These are phyloP conservation scores for Macadamia tetraphylla DNA, from an alignment of 164 flowering plant species.

Conservation along the genomic window DNA sequence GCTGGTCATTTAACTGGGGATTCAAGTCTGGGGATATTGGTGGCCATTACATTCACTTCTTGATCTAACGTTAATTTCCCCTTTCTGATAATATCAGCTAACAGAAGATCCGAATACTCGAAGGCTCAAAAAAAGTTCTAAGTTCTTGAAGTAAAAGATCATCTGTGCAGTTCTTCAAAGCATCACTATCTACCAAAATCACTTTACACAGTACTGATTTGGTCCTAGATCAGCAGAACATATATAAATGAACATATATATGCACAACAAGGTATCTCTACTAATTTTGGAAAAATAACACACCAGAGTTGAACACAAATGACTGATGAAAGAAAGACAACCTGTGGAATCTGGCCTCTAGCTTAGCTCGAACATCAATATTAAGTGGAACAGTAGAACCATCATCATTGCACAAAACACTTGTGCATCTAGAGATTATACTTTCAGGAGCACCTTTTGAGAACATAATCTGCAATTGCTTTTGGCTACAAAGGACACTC, in stretches of 20 bases:
- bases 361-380: slow-evolving; percentile 46
- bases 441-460: slow-evolving; percentile 99
- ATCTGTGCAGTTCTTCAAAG: too few relatives aligned
- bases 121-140: too few relatives aligned
- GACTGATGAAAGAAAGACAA: slow-evolving; percentile 15
- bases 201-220: too few relatives aligned
- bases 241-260: too few relatives aligned
- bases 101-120: too few relatives aligned
- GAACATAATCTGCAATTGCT: slow-evolving; percentile 64
- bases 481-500: slow-evolving; percentile 90
- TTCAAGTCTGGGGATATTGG: too few relatives aligned
- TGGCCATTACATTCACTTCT: neutral
- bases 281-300: neutral
- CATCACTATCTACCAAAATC: too few relatives aligned
- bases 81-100: too few relatives aligned
- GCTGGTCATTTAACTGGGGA: neutral
- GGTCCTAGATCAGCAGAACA: too few relatives aligned
- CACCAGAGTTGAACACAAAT: neutral
- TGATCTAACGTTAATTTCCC: too few relatives aligned
- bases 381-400: slow-evolving; percentile 77
- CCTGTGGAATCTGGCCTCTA: slow-evolving; percentile 80
- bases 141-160: too few relatives aligned
- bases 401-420: slow-evolving; percentile 77
- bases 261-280: neutral
- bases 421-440: slow-evolving; percentile 76